phyloP scores from a whole-genome alignment of 768 basidiomycete species.

The Fomitopsis pulvina region DNA sequence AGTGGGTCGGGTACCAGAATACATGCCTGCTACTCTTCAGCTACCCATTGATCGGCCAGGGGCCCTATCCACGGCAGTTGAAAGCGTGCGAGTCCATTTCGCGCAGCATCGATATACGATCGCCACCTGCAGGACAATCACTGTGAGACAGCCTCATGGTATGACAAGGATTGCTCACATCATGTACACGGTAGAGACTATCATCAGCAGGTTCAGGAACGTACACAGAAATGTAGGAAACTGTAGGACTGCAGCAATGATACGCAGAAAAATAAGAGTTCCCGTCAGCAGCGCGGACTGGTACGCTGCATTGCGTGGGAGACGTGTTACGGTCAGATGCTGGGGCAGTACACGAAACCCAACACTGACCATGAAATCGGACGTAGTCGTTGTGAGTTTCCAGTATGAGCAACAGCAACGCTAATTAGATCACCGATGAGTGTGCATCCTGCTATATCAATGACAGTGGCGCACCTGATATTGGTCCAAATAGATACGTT shows the following conservation, averaged over 20 bases:
- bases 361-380: slow-evolving; percentile 62
- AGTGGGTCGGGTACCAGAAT: too few species aligned
- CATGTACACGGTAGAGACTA: slow-evolving; percentile 42
- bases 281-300: slow-evolving; percentile 69
- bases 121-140: slow-evolving; percentile 29
- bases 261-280: slow-evolving; percentile 50
- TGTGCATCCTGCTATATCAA: background rate
- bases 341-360: slow-evolving; percentile 1
- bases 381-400: slow-evolving; percentile 75
- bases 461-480: slow-evolving; percentile 49
- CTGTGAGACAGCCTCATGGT: background rate
- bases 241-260: slow-evolving; percentile 47
- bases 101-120: slow-evolving; percentile 48
- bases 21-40: slow-evolving; percentile 47
- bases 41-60: slow-evolving; percentile 63
- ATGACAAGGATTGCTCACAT: slow-evolving; percentile 36
- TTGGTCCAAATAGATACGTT: slow-evolving; percentile 62
- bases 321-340: background rate
- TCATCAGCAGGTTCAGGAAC: slow-evolving; percentile 39
- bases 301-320: slow-evolving; percentile 46
- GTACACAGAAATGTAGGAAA: slow-evolving; percentile 48
- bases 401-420: slow-evolving; percentile 56
- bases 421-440: slow-evolving; percentile 27
- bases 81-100: slow-evolving; percentile 46
- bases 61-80: slow-evolving; percentile 58